Evolutionary conservation across 306 rosid species (phyloP), one percentile per base, ranked within the genome.

Genomic region (Trichosanthes truncata): DNA sequence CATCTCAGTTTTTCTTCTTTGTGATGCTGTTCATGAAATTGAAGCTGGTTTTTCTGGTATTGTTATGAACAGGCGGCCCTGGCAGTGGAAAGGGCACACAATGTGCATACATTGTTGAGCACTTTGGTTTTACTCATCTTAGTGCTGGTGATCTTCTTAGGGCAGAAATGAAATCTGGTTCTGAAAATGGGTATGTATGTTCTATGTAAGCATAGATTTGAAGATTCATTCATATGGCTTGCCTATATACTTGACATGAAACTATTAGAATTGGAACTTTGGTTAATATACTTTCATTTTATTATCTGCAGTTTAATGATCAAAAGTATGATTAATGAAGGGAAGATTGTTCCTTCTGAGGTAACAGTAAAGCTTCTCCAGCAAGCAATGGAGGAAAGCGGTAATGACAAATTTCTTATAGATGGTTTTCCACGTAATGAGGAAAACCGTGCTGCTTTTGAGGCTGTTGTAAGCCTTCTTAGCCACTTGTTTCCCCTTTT

Each of bases 401-500:
- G 90, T 61, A 95, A 95, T 82, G 92, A 93, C 86, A 95, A 90
- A 84, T 95, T 91, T 90, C 97, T 93, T 66, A 91, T 95, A 81
- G 99, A 95, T 88, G 99, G 99, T 78, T 95, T 95, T 87, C 99
- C 99, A 59, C 99, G 97, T 71, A 93, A 95, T 78, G 99, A 95
- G 87, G 99, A 95, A 90, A 95, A 93, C 77, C 98, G 97, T 84
- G 98, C 97, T 43, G 98, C 97, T 74, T 95, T 95, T 82, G 99
- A 91, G 87, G 85, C 84, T 18, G 98, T 91, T 85, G 99, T 95
- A 84, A 86, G 89, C 67, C 80, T 21, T 80, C 80, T 69, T 65
- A 71, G 77, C 81, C 20, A 77, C 69, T 65, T 21, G 53, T 62
- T 48, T 66, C 12, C 61, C 62, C 21, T 18, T 62, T 67, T 67